Percentiles rank a stretch among this genome's conserved stretches.
Conservation (phyloP, 768 basidiomycete genomes). For the Naematelia aurantialba region DNA sequence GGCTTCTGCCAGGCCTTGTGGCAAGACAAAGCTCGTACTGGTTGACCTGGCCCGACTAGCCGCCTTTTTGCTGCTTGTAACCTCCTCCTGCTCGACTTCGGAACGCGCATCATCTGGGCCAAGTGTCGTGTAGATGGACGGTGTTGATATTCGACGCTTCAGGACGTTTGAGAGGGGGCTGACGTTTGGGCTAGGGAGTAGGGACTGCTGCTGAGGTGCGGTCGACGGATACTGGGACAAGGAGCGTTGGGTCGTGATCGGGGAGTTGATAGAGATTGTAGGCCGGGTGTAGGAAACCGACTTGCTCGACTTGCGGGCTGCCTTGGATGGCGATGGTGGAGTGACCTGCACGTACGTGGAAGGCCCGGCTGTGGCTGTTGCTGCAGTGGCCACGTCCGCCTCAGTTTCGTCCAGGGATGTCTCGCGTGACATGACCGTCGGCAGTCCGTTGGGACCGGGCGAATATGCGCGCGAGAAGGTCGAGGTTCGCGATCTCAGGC, state of each 20-base stretch:
- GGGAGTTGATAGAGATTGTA: constrained; percentile 8
- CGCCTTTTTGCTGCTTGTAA: constrained; percentile 6
- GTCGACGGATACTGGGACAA: not conserved
- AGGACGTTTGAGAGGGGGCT: constrained; percentile 9
- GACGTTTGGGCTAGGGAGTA: constrained; percentile 1
- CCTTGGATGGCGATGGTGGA: not conserved
- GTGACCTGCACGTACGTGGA: constrained; percentile 18
- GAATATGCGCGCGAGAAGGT: constrained; percentile 26
- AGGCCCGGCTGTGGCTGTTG: not conserved
- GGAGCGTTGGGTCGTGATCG: not conserved
- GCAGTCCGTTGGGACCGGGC: constrained; percentile 3
- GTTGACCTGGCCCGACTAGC: constrained; percentile 38
- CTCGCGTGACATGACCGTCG: constrained; percentile 41
- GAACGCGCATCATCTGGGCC: constrained; percentile 8
- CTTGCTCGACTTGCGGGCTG: constrained; percentile 26
- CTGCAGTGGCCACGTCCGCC: not conserved
- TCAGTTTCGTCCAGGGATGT: constrained; percentile 30
- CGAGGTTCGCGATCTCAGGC: constrained; percentile 27
- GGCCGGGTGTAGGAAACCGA: constrained; percentile 27
- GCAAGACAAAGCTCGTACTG: constrained; percentile 36
- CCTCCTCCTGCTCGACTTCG: constrained; percentile 7
- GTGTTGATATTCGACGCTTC: constrained; percentile 36
- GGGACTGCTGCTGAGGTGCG: not conserved
- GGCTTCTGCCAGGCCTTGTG: constrained; percentile 1
- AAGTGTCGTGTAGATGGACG: constrained; percentile 1